Percentiles rank a stretch among this genome's conserved stretches.
Conservation (phyloP, 768 basidiomycete species). For the Collybia mongolica region DNA sequence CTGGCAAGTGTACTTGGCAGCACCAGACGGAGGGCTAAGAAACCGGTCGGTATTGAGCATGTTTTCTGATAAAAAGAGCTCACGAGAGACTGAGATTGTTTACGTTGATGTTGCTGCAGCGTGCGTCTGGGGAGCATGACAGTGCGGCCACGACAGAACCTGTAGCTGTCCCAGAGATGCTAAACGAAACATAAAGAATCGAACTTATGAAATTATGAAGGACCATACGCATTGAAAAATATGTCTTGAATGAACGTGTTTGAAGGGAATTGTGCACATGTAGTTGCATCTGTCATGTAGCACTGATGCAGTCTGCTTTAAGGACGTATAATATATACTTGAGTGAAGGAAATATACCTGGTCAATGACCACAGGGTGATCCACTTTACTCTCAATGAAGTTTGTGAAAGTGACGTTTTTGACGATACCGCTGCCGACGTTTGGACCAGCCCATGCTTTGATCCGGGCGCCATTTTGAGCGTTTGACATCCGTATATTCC, state of each 20-base stretch:
- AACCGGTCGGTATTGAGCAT: not conserved
- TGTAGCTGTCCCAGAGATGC: conserved; percentile 58
- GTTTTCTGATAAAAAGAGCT: conserved; percentile 14
- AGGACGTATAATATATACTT: not conserved
- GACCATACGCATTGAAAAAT: conserved; percentile 46
- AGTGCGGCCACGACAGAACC: conserved; percentile 52
- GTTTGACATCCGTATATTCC: conserved; percentile 59
- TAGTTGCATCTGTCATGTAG: conserved; percentile 44
- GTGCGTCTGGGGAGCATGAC: conserved; percentile 53
- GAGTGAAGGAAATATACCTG: conserved; percentile 31
- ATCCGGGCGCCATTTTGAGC: conserved; percentile 68
- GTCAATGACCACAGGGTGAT: conserved; percentile 60
- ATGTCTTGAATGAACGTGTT: conserved; percentile 58
- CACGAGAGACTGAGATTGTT: conserved; percentile 45
- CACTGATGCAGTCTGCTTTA: conserved; percentile 30
- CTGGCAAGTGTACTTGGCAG: conserved; percentile 48
- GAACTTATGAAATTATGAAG: not conserved
- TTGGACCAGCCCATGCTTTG: conserved; percentile 64
- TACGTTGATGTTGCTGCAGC: conserved; percentile 49
- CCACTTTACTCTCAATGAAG: conserved; percentile 52
- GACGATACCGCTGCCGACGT: conserved; percentile 57
- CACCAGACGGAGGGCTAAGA: conserved; percentile 37
- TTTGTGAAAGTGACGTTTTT: conserved; percentile 54
- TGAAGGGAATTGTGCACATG: conserved; percentile 53
- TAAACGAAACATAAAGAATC: conserved; percentile 18